A percentile compares a stretch with the other conserved stretches of the same genome.
phyloP scores from a whole-genome alignment of 2,329 filamentous ascomycete genomes.

The Fusarium musae region DNA sequence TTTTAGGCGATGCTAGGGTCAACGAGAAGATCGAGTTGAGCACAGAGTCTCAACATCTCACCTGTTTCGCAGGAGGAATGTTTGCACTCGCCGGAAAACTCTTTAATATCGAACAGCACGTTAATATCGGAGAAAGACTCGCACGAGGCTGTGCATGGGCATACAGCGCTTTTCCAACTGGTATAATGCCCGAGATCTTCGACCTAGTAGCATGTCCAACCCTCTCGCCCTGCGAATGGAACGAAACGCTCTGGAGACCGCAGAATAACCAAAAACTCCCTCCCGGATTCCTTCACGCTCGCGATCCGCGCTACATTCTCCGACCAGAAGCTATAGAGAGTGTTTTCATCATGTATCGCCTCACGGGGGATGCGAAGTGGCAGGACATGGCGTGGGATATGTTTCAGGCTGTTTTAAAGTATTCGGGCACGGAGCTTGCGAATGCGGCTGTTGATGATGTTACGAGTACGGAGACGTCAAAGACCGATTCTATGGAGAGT shows the following conservation, averaged over 20 bases:
- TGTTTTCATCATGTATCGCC: conserved; percentile 61
- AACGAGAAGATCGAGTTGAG: conserved; percentile 39
- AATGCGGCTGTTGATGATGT: conserved; percentile 62
- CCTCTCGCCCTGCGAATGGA: conserved; percentile 45
- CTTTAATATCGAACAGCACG: conserved; percentile 60
- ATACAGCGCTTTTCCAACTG: conserved; percentile 63
- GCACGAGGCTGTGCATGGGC: conserved; percentile 68
- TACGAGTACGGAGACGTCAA: conserved; percentile 46
- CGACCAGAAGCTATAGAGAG: conserved; percentile 63
- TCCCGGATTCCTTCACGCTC: conserved; percentile 71
- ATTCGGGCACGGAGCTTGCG: conserved; percentile 59
- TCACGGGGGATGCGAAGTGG: conserved; percentile 59
- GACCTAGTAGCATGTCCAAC: conserved; percentile 57
- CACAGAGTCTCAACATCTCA: conserved; percentile 63
- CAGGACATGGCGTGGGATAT: conserved; percentile 65
- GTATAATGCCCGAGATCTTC: conserved; percentile 69
- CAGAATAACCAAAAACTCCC: conserved; percentile 43
- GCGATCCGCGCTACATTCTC: conserved; percentile 61
- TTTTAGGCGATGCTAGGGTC: conserved; percentile 47
- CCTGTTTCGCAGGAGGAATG: conserved; percentile 76
- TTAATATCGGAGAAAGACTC: conserved; percentile 60
- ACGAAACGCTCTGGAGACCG: conserved; percentile 18
- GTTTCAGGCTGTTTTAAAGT: conserved; percentile 59
- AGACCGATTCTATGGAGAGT: conserved; percentile 73
- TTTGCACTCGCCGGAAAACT: conserved; percentile 72